Conservation (phyloP, 2,329 filamentous ascomycete genomes). For the Fusarium nisikadoi region DNA sequence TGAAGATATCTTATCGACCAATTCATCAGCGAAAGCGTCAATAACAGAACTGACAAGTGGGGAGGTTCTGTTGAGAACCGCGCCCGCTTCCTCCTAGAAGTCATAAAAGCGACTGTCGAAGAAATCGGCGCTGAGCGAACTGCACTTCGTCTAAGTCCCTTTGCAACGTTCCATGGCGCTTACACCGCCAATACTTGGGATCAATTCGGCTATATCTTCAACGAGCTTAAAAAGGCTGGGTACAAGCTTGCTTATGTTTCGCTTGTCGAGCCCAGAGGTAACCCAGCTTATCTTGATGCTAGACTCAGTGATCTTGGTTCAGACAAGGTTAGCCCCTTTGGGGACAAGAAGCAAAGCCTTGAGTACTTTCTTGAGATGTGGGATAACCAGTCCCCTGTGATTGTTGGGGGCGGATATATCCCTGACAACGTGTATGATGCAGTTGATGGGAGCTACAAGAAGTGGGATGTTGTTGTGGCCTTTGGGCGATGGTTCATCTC, state of each 20-base stretch:
- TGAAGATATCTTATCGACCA: constrained; percentile 65
- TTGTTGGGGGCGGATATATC: constrained; percentile 48
- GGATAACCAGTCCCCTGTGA: constrained; percentile 47
- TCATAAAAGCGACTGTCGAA: constrained; percentile 54
- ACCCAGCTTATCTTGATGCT: constrained; percentile 49
- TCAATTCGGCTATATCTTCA: constrained; percentile 45
- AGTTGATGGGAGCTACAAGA: constrained; percentile 40
- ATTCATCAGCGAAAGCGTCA: constrained; percentile 65
- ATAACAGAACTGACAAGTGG: constrained; percentile 59
- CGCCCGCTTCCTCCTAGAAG: constrained; percentile 61
- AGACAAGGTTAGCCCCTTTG: constrained; percentile 19
- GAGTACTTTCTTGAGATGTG: constrained; percentile 49
- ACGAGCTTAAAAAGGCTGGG: constrained; percentile 39
- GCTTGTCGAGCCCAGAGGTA: constrained; percentile 50
- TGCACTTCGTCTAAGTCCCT: constrained; percentile 68
- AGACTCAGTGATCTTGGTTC: constrained; percentile 21
- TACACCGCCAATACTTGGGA: constrained; percentile 45
- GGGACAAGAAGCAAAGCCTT: constrained; percentile 47
- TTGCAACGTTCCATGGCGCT: constrained; percentile 46
- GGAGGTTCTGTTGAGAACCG: constrained; percentile 59
- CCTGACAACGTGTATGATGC: constrained; percentile 39
- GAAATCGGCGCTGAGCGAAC: constrained; percentile 61
- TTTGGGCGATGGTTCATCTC: constrained; percentile 51
- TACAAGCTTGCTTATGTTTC: constrained; percentile 50
- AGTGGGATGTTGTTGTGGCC: constrained; percentile 42